Evolutionary conservation across 2,329 filamentous ascomycete species (phyloP).

Genomic region (Cryoendolithus antarcticus): DNA sequence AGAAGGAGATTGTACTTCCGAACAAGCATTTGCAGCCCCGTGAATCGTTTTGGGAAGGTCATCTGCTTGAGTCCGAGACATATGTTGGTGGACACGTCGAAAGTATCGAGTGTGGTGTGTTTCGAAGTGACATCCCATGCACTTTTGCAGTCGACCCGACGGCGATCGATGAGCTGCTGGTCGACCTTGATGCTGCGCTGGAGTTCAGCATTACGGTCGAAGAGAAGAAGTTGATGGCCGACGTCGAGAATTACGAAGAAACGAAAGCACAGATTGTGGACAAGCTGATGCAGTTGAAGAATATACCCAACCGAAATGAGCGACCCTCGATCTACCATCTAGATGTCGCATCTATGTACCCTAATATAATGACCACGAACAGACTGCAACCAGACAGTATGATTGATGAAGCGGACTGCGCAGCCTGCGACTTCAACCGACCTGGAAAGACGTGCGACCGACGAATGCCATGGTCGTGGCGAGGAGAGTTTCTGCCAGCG

Average conservation of each 20-base stretch:
- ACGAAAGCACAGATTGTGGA: constrained; percentile 69
- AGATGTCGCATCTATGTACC: constrained; percentile 98
- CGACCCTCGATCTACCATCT: constrained; percentile 90
- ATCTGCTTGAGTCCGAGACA: constrained; percentile 90
- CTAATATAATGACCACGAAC: constrained; percentile 99
- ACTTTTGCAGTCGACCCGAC: constrained; percentile 83
- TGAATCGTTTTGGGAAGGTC: constrained; percentile 93
- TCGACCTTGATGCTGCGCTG: constrained; percentile 76
- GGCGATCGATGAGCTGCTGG: constrained; percentile 78
- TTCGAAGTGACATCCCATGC: constrained; percentile 87
- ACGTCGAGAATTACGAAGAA: constrained; percentile 40
- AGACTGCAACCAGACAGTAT: constrained; percentile 96
- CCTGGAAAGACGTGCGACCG: constrained; percentile 96
- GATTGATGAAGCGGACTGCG: constrained; percentile 91
- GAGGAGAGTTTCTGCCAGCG: constrained; percentile 90
- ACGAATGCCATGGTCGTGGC: constrained; percentile 91
- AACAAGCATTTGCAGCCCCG: constrained; percentile 90
- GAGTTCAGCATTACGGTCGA: constrained; percentile 58
- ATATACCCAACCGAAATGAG: constrained; percentile 66
- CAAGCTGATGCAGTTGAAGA: constrained; percentile 12
- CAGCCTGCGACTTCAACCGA: constrained; percentile 94
- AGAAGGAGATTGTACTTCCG: constrained; percentile 80
- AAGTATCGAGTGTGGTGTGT: constrained; percentile 96
- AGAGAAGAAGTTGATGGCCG: constrained; percentile 40
- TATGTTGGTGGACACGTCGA: constrained; percentile 98